Conservation (phyloP, 768 basidiomycete species). For the Boletus rufocinnamomeus region DNA sequence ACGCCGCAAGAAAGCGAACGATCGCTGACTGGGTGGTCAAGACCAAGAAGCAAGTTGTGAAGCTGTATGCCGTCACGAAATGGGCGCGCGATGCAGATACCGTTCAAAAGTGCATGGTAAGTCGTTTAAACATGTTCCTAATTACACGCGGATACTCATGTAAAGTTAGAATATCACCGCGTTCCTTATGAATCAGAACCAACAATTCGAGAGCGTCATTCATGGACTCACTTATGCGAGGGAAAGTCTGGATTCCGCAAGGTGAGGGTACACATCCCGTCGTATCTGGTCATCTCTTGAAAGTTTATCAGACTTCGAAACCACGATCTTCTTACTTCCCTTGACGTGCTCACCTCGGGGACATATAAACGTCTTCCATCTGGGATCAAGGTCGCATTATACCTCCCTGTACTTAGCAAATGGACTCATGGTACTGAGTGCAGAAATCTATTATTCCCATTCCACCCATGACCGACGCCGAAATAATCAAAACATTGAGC, state of each 20-base stretch:
- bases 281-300: background rate
- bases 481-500: constrained; percentile 63
- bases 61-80: constrained; percentile 81
- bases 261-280: constrained; percentile 45
- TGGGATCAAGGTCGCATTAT: constrained; percentile 64
- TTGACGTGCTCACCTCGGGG: constrained; percentile 86
- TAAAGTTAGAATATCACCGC: constrained; percentile 73
- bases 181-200: constrained; percentile 84
- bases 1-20: constrained; percentile 73
- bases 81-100: constrained; percentile 86
- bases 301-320: constrained; percentile 69
- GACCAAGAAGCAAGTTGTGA: constrained; percentile 87
- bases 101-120: constrained; percentile 85
- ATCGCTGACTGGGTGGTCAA: constrained; percentile 90
- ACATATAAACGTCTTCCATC: constrained; percentile 84
- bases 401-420: constrained; percentile 15
- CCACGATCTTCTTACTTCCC: constrained; percentile 88
- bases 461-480: constrained; percentile 62
- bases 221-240: constrained; percentile 62
- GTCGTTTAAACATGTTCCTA: background rate
- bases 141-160: background rate
- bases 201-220: constrained; percentile 76
- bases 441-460: constrained; percentile 74
- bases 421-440: constrained; percentile 25
- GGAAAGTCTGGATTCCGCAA: constrained; percentile 72